Conservation (phyloP, 306 rosid species). For the Castanospermum australe region DNA sequence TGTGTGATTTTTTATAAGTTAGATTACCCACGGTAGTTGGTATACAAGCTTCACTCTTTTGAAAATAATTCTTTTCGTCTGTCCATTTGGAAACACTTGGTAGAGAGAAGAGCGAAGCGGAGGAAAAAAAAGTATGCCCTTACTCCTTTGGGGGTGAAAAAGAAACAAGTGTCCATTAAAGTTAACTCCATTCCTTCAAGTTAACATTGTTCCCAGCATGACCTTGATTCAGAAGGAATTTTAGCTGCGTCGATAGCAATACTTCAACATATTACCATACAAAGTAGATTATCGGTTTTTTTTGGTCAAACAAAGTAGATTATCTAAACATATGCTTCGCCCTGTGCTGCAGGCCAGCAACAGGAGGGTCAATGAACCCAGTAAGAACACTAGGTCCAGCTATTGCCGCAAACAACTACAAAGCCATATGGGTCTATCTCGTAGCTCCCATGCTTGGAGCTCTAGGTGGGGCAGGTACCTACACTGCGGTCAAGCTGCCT, state of each 20-base stretch:
- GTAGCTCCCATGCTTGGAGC: slow-evolving; percentile 85
- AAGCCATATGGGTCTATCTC: slow-evolving; percentile 82
- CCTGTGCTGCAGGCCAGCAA: slow-evolving; percentile 48
- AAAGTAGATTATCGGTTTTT: background rate
- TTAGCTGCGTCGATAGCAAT: background rate
- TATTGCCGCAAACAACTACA: slow-evolving; percentile 72
- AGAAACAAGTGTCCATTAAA: background rate
- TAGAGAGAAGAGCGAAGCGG: background rate
- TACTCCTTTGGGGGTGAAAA: background rate
- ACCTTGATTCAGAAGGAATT: background rate
- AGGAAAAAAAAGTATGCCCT: background rate
- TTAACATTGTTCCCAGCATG: background rate
- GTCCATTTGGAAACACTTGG: background rate
- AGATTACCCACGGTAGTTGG: background rate
- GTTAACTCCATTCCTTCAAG: background rate
- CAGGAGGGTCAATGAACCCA: slow-evolving; percentile 92
- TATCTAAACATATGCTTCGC: background rate
- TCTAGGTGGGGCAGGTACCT: slow-evolving; percentile 73
- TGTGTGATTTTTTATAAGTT: background rate
- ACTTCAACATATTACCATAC: background rate
- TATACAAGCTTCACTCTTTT: background rate
- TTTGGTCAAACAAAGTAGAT: background rate
- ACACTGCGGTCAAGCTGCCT: slow-evolving; percentile 68
- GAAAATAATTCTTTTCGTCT: background rate
- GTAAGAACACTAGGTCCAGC: slow-evolving; percentile 93